A percentile compares a stretch with the other conserved stretches of the same genome.
Evolutionary conservation across 2,329 filamentous ascomycete species (phyloP).

Genomic region (Cytospora schulzeri): DNA sequence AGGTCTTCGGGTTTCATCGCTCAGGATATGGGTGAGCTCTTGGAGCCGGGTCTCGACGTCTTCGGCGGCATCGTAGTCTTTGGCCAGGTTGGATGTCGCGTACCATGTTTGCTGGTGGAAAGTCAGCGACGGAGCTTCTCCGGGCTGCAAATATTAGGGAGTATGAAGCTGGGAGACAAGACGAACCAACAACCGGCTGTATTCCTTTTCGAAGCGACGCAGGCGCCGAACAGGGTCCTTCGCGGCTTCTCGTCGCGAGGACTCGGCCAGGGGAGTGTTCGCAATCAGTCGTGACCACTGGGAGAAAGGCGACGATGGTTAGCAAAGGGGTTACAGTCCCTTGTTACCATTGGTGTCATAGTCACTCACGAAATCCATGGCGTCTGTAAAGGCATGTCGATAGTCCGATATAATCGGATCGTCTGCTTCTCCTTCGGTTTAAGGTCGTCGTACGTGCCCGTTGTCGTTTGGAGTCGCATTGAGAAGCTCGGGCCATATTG

Average conservation of each 20-base stretch:
- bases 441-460: slow-evolving; percentile 16
- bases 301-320: slow-evolving; percentile 5
- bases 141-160: not conserved
- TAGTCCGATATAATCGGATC: slow-evolving; percentile 8
- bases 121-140: slow-evolving; percentile 15
- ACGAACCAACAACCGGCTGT: slow-evolving; percentile 61
- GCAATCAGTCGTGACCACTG: slow-evolving; percentile 71
- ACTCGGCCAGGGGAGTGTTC: slow-evolving; percentile 59
- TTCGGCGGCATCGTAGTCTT: slow-evolving; percentile 63
- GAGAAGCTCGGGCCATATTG: slow-evolving; percentile 6
- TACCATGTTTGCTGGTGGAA: slow-evolving; percentile 58
- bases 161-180: not conserved
- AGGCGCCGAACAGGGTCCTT: slow-evolving; percentile 66
- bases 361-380: slow-evolving; percentile 29
- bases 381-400: slow-evolving; percentile 28
- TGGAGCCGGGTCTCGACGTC: slow-evolving; percentile 64
- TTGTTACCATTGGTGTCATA: not conserved
- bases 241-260: slow-evolving; percentile 59
- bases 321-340: slow-evolving; percentile 21
- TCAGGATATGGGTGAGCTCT: slow-evolving; percentile 71
- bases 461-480: slow-evolving; percentile 13
- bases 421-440: not conserved
- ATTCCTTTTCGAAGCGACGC: slow-evolving; percentile 69
- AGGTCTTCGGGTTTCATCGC: slow-evolving; percentile 85
- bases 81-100: slow-evolving; percentile 60